Conservation (phyloP, 352 stramenopile species). For the Phytophthora tentaculata region DNA sequence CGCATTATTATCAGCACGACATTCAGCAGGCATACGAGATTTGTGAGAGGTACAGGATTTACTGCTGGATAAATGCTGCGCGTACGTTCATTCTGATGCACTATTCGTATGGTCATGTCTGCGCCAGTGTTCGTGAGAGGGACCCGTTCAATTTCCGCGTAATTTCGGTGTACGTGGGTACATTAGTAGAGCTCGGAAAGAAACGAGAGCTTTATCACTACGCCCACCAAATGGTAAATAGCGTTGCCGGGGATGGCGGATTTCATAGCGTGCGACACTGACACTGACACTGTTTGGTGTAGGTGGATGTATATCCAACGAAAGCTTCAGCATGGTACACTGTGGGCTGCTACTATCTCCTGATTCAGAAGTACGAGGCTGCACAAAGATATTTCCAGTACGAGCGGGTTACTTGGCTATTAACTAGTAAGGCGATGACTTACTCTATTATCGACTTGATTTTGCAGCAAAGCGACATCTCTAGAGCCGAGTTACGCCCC, state of each 20-base stretch:
- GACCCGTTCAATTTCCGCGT: slow-evolving; percentile 87
- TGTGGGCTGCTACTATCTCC: slow-evolving; percentile 96
- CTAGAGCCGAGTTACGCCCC: slow-evolving; percentile 93
- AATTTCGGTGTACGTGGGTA: slow-evolving; percentile 88
- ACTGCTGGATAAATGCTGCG: neutral
- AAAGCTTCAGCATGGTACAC: slow-evolving; percentile 95
- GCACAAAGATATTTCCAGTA: slow-evolving; percentile 97
- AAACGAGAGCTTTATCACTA: slow-evolving; percentile 96
- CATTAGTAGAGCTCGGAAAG: slow-evolving; percentile 91
- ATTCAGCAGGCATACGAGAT: slow-evolving; percentile 80
- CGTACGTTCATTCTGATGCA: neutral
- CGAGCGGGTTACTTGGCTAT: slow-evolving; percentile 21
- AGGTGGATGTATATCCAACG: slow-evolving; percentile 95
- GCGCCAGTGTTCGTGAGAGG: slow-evolving; percentile 59
- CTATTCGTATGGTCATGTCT: slow-evolving; percentile 3
- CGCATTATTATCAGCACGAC: slow-evolving; percentile 89
- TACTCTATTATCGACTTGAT: slow-evolving; percentile 8
- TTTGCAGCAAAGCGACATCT: slow-evolving; percentile 88
- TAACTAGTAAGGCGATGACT: neutral
- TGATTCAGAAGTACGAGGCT: slow-evolving; percentile 94
- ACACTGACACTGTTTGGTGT: slow-evolving; percentile 1
- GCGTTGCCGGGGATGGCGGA: neutral
- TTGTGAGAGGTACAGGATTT: slow-evolving; percentile 63
- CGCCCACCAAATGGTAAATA: slow-evolving; percentile 92
- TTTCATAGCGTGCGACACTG: no score